A percentile compares a stretch with the other conserved stretches of the same genome.
These are phyloP conservation scores for Coprinellus micaceus DNA, from an alignment of 768 basidiomycete genomes.

Conservation along the genomic window DNA sequence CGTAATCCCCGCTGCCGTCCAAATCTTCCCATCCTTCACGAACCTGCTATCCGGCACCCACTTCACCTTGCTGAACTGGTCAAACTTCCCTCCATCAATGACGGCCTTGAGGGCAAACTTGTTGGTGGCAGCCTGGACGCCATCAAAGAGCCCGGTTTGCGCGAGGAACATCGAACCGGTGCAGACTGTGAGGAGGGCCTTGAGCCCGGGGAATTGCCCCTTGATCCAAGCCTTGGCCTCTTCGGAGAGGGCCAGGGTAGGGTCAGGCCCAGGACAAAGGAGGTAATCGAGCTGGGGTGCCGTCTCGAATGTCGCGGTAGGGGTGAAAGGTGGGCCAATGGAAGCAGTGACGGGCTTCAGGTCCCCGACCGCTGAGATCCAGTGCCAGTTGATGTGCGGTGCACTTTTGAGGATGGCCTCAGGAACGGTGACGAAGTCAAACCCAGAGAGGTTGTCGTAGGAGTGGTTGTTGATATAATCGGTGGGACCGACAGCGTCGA, in stretches of 20 bases:
- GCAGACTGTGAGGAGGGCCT: slow-evolving; percentile 20
- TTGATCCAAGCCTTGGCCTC: slow-evolving; percentile 18
- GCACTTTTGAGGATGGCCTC: slow-evolving; percentile 14
- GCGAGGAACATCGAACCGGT: slow-evolving; percentile 19
- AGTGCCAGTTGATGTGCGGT: slow-evolving; percentile 22
- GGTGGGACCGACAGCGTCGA: slow-evolving; percentile 20
- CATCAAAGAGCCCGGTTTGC: slow-evolving; percentile 21
- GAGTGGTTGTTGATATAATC: slow-evolving; percentile 22
- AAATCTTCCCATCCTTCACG: slow-evolving; percentile 24
- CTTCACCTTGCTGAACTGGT: slow-evolving; percentile 18
- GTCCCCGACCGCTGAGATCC: slow-evolving; percentile 13
- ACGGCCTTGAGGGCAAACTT: slow-evolving; percentile 10
- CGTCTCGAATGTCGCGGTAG: slow-evolving; percentile 17
- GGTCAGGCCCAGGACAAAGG: slow-evolving; percentile 22
- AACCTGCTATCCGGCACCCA: slow-evolving; percentile 25
- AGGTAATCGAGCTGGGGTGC: slow-evolving; percentile 24
- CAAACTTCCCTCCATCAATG: neutral
- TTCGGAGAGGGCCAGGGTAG: slow-evolving; percentile 9
- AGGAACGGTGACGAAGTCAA: neutral
- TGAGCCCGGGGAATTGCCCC: slow-evolving; percentile 1
- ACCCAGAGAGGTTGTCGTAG: neutral
- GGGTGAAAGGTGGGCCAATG: slow-evolving; percentile 18
- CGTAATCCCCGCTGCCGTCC: slow-evolving; percentile 25
- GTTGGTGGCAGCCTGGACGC: slow-evolving; percentile 18
- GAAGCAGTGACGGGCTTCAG: slow-evolving; percentile 11